phyloP scores from a whole-genome alignment of 2,329 filamentous ascomycete species.

The Arthroderma sp. region DNA sequence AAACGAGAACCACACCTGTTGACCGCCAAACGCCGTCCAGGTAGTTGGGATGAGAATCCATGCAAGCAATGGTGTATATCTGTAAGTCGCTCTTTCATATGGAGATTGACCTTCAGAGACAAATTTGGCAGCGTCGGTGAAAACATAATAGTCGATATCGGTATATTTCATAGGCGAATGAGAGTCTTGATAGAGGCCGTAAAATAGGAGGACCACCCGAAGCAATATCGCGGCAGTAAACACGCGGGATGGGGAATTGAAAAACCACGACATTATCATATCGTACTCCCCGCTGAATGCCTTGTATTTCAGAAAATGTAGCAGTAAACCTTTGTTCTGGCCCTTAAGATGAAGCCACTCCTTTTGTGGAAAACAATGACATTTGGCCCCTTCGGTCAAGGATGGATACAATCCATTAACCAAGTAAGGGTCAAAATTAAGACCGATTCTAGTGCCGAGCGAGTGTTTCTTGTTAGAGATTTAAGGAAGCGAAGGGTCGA shows the following conservation, averaged over 20 bases:
- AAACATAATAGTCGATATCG: slow-evolving; percentile 97
- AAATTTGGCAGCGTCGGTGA: slow-evolving; percentile 85
- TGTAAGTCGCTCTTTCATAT: slow-evolving; percentile 85
- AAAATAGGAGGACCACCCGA: slow-evolving; percentile 62
- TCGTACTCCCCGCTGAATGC: neutral
- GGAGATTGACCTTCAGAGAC: slow-evolving; percentile 57
- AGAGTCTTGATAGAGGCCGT: slow-evolving; percentile 86
- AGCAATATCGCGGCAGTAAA: slow-evolving; percentile 43
- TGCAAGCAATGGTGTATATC: slow-evolving; percentile 86
- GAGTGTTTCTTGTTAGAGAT: neutral
- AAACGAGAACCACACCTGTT: slow-evolving; percentile 55
- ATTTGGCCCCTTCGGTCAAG: neutral
- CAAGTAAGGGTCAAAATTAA: neutral
- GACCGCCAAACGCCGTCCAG: slow-evolving; percentile 31
- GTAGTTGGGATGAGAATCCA: slow-evolving; percentile 81
- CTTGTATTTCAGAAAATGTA: neutral
- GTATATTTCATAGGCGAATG: slow-evolving; percentile 92
- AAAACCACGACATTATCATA: slow-evolving; percentile 15
- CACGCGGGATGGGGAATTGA: slow-evolving; percentile 24
- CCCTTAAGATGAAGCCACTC: neutral
- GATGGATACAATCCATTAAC: neutral
- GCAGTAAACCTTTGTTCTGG: neutral
- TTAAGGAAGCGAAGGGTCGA: neutral
- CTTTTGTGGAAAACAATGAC: neutral
- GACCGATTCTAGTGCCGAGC: neutral